Base-by-base conservation (phyloP, 2,329 filamentous ascomycete genomes). In the Emericellopsis cladophorae region DNA sequence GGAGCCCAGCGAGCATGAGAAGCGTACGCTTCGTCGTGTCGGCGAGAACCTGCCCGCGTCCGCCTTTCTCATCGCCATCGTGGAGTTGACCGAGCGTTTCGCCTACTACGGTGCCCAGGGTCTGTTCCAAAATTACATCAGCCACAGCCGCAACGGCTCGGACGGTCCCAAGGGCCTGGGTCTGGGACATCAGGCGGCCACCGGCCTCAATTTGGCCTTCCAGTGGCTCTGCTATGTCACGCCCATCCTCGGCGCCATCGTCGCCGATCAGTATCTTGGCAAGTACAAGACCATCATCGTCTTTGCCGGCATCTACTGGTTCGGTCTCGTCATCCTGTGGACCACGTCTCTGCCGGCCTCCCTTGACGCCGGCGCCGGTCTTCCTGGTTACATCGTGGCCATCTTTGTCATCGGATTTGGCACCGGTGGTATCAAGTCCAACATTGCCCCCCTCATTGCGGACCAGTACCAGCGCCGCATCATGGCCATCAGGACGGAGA, bases 401-500 rank as follows among this genome's bases (percentile, higher is more conserved):
- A 68, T 81, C 42, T 64, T 83, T 48, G 55, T 82, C 46, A 79
- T 82, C 45, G 79, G 78, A 44, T 54, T 82, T 11, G 79, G 79
- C 40, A 81, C 78, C 2, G 79, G 79, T 49, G 76, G 76, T 44
- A 81, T 84, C 64, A 84, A 84, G 62, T 73, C 75, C 48, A 83
- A 82, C 47, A 67, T 72, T 42, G 63, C 66, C 1, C 73, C 66
- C 22, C 56, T 73, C 41, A 78, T 79, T 49, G 78, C 76, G 40
- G 79, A 84, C 47, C 80, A 84, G 60, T 79, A 82, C 49, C 50
- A 75, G 68, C 56, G 74, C 57, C 55, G 58, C 37, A 48, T 52
- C 43, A 76, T 68, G 64, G 66, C 64, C 21, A 53, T 76, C 38
- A 64, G 62, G 50, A 69, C 64, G 2, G 58, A 70, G 35, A 57